These are phyloP conservation scores for Termitomyces sp. DNA, from an alignment of 768 basidiomycete genomes.

Conservation along the genomic window DNA sequence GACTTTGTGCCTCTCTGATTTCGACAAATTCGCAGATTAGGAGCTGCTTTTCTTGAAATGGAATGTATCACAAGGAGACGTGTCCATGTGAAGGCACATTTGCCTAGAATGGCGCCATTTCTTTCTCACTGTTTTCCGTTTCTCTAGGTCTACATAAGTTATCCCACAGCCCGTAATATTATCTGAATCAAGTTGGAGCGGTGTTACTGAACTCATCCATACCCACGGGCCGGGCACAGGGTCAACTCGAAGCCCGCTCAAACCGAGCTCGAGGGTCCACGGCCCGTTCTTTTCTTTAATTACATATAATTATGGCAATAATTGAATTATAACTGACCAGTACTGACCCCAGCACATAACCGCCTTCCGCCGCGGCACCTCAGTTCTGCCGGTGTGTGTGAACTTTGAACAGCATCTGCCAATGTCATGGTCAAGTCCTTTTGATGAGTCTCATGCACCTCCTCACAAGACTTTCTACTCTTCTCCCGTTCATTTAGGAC, in stretches of 20 bases:
- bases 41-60: not conserved
- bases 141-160: not conserved
- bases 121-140: not conserved
- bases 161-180: not conserved
- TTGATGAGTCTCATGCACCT: slow-evolving; percentile 16
- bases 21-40: not conserved
- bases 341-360: not conserved
- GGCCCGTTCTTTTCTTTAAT: not conserved
- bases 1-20: not conserved
- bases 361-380: slow-evolving; percentile 12
- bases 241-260: too few relatives aligned
- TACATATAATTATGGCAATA: not conserved
- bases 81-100: not conserved
- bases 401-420: slow-evolving; percentile 11
- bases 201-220: not conserved
- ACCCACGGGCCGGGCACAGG: too few relatives aligned
- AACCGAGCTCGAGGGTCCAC: not conserved
- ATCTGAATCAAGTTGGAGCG: not conserved
- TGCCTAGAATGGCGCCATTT: not conserved
- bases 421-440: slow-evolving; percentile 5
- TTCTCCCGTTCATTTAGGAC: slow-evolving; percentile 23
- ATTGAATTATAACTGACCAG: not conserved
- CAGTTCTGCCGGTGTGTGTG: slow-evolving; percentile 12
- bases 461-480: slow-evolving; percentile 11
- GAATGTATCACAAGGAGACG: not conserved